These are phyloP conservation scores for Starmerella riodocensis DNA, from an alignment of 805 yeast genomes.

Conservation along the genomic window DNA sequence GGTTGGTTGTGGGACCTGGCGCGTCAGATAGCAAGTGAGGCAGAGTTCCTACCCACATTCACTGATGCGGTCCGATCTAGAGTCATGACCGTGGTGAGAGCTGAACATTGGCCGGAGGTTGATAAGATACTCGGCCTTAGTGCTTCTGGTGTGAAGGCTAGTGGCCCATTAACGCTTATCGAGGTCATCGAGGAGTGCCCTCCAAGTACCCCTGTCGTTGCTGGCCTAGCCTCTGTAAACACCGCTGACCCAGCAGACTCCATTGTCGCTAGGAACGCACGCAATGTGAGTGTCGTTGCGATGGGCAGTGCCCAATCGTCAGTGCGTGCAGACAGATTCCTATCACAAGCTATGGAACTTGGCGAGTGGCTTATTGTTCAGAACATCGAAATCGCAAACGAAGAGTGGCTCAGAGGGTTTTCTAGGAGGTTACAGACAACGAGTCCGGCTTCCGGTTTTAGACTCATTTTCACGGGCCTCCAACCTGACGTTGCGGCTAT, in stretches of 20 bases:
- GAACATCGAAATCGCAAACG: slow-evolving; percentile 57
- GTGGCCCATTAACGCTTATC: not conserved
- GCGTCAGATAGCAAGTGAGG: not conserved
- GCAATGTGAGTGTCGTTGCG: slow-evolving; percentile 36
- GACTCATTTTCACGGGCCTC: slow-evolving; percentile 54
- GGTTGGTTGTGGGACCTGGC: slow-evolving; percentile 28
- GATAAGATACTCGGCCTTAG: not conserved
- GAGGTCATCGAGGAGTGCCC: slow-evolving; percentile 10
- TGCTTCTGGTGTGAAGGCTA: no score
- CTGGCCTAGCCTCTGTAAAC: slow-evolving; percentile 13
- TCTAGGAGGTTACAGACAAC: slow-evolving; percentile 30
- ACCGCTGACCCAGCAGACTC: slow-evolving; percentile 49
- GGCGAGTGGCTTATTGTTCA: slow-evolving; percentile 67
- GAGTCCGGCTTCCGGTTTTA: slow-evolving; percentile 30
- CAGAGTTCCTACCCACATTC: not conserved
- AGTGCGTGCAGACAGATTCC: slow-evolving; percentile 48
- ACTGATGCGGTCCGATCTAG: not conserved
- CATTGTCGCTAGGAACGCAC: slow-evolving; percentile 36
- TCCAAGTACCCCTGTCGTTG: slow-evolving; percentile 8
- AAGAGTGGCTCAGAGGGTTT: slow-evolving; percentile 45
- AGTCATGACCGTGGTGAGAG: slow-evolving; percentile 3
- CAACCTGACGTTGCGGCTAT: slow-evolving; percentile 38
- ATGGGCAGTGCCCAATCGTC: slow-evolving; percentile 37
- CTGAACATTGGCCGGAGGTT: not conserved
- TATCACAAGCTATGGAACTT: slow-evolving; percentile 71